Conservation (phyloP, 78 protist genomes). For the Pelomyxa schiedti region DNA sequence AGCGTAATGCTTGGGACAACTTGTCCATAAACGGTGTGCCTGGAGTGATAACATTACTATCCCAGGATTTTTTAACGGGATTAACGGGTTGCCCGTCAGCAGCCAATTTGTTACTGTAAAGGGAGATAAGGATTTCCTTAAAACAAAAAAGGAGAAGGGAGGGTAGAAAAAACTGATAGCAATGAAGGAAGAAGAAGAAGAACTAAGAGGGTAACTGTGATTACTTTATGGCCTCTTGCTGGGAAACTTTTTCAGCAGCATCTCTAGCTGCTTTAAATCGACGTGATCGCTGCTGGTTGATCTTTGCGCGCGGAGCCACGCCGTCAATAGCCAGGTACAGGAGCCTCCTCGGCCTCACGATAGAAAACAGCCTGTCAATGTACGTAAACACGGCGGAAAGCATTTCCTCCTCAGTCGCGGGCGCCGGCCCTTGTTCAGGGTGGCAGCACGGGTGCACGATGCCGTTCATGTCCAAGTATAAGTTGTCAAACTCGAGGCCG, state of each 20-base stretch:
- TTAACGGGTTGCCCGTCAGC: no score
- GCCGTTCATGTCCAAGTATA: slow-evolving; percentile 97
- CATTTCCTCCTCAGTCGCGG: slow-evolving; percentile 20
- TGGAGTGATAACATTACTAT: slow-evolving; percentile 90
- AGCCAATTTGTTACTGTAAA: not conserved
- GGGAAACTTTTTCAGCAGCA: not conserved
- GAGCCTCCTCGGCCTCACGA: slow-evolving; percentile 67
- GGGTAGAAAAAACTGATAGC: not conserved
- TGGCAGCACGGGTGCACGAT: slow-evolving; percentile 92
- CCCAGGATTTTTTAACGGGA: slow-evolving; percentile 18
- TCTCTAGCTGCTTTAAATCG: slow-evolving; percentile 87
- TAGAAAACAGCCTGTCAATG: slow-evolving; percentile 74
- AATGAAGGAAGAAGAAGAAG: not conserved
- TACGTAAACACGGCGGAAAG: slow-evolving; percentile 47
- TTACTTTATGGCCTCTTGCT: not conserved
- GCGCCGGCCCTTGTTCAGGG: slow-evolving; percentile 23
- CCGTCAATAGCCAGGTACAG: slow-evolving; percentile 90
- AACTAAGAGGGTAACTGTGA: not conserved
- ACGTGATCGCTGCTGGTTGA: slow-evolving; percentile 90
- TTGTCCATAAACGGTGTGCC: slow-evolving; percentile 87
- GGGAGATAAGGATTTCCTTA: not conserved
- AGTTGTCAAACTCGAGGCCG: slow-evolving; percentile 73
- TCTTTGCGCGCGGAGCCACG: slow-evolving; percentile 96
- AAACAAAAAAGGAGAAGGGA: not conserved
- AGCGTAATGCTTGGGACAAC: slow-evolving; percentile 52